Conservation (phyloP, 2,329 filamentous ascomycete genomes). For the Chrysoporthe puriensis region DNA sequence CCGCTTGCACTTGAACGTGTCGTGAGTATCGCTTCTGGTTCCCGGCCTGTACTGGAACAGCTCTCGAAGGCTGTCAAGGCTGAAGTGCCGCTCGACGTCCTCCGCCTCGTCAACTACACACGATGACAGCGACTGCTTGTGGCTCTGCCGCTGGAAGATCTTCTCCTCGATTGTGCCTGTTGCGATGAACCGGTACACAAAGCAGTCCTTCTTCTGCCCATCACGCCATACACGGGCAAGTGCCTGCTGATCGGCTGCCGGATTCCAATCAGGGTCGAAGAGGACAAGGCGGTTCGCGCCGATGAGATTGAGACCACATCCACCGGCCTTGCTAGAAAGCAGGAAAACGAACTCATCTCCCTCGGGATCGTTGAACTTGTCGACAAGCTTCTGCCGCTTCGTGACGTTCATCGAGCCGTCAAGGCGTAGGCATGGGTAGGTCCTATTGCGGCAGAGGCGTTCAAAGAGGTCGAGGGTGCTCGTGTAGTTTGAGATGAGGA, state of each 20-base stretch:
- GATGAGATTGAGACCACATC: slow-evolving; percentile 93
- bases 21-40: slow-evolving; percentile 92
- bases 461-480: slow-evolving; percentile 95
- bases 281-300: slow-evolving; percentile 93
- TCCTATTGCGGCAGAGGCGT: slow-evolving; percentile 79
- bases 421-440: slow-evolving; percentile 84
- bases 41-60: slow-evolving; percentile 88
- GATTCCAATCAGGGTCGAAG: slow-evolving; percentile 98
- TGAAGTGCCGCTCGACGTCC: slow-evolving; percentile 97
- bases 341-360: slow-evolving; percentile 92
- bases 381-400: slow-evolving; percentile 95
- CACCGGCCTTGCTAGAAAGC: slow-evolving; percentile 95
- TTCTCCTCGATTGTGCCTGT: slow-evolving; percentile 99
- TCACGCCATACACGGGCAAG: slow-evolving; percentile 98
- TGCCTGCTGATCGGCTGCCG: slow-evolving; percentile 95
- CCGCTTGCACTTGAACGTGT: slow-evolving; percentile 97
- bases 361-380: slow-evolving; percentile 94
- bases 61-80: slow-evolving; percentile 85
- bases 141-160: slow-evolving; percentile 97
- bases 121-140: slow-evolving; percentile 95
- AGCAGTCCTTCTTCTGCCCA: slow-evolving; percentile 98
- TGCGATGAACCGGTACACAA: slow-evolving; percentile 98
- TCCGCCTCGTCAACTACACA: slow-evolving; percentile 96
- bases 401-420: slow-evolving; percentile 98
- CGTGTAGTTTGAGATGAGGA: slow-evolving; percentile 98